These are phyloP conservation scores for Fusarium heterosporum DNA, from an alignment of 2,329 filamentous ascomycete species.

Conservation along the genomic window DNA sequence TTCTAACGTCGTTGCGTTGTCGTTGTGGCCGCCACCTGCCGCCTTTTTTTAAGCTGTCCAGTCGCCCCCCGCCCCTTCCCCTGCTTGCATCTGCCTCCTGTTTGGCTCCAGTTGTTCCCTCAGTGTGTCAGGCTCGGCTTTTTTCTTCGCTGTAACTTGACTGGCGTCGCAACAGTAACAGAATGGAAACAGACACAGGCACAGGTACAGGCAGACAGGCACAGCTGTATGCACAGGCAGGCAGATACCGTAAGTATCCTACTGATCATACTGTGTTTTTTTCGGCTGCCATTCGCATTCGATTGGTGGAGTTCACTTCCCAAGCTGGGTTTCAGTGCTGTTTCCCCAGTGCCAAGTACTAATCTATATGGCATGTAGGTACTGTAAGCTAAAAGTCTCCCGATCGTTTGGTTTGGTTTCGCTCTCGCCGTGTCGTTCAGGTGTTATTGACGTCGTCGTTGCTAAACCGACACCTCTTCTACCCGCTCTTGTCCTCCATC, in stretches of 20 bases:
- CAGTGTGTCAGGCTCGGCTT: slow-evolving; percentile 20
- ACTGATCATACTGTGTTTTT: not conserved
- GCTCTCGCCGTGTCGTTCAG: slow-evolving; percentile 33
- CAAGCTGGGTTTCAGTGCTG: slow-evolving; percentile 4
- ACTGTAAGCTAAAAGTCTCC: slow-evolving; percentile 12
- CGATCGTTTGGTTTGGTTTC: slow-evolving; percentile 35
- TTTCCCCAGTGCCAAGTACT: not conserved
- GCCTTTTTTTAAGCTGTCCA: slow-evolving; percentile 4
- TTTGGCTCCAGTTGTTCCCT: slow-evolving; percentile 17
- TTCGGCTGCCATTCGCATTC: not conserved
- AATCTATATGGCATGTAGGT: not conserved
- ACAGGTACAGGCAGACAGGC: not conserved
- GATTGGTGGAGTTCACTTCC: not conserved
- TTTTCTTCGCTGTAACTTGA: slow-evolving; percentile 15
- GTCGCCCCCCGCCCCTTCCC: slow-evolving; percentile 25
- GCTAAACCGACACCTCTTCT: slow-evolving; percentile 21
- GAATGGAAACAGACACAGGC: not conserved
- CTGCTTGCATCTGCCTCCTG: slow-evolving; percentile 15
- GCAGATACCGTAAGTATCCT: not conserved
- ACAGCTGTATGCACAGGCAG: too few relatives aligned
- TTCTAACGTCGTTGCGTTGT: slow-evolving; percentile 30
- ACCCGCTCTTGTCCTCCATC: slow-evolving; percentile 22
- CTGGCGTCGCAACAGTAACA: slow-evolving; percentile 6
- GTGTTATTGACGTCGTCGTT: slow-evolving; percentile 37
- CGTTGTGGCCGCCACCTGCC: slow-evolving; percentile 32